Conservation (phyloP, 2,329 filamentous ascomycete genomes). For the Sporothrix variecibatus region DNA sequence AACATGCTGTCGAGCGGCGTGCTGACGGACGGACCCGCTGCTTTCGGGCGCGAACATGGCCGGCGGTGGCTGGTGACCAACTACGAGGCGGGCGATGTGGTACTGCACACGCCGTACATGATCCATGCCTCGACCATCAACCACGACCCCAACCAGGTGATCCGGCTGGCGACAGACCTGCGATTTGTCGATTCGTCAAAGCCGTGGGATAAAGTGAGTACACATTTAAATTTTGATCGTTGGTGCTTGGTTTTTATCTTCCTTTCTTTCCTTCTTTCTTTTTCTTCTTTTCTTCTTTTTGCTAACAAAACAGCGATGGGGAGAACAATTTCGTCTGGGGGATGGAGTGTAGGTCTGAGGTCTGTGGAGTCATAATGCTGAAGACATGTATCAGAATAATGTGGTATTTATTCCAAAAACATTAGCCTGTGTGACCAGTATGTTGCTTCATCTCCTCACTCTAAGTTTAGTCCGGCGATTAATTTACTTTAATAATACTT, state of each 20-base stretch:
- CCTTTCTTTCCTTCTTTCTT: too few species aligned
- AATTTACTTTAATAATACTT: background rate
- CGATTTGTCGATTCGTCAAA: slow-evolving; percentile 50
- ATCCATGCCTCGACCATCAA: slow-evolving; percentile 62
- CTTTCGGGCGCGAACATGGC: slow-evolving; percentile 37
- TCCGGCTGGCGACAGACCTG: slow-evolving; percentile 58
- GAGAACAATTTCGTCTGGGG: slow-evolving; percentile 13
- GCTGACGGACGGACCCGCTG: slow-evolving; percentile 51
- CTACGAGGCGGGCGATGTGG: slow-evolving; percentile 46
- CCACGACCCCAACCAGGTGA: slow-evolving; percentile 51
- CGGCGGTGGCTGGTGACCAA: slow-evolving; percentile 41
- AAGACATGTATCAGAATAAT: background rate
- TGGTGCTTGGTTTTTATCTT: too few species aligned
- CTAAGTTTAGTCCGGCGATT: background rate
- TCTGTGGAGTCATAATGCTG: background rate
- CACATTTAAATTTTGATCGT: background rate
- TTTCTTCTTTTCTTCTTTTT: too few species aligned
- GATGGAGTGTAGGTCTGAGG: slow-evolving; percentile 12
- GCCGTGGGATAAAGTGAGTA: slow-evolving; percentile 21
- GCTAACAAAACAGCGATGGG: slow-evolving; percentile 20
- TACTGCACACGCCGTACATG: slow-evolving; percentile 44
- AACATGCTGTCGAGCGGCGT: slow-evolving; percentile 61
- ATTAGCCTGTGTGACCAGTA: background rate
- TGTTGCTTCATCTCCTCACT: background rate
- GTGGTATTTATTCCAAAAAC: background rate